phyloP scores from a whole-genome alignment of 208 protist genomes.

The Leishmania aethiopica region DNA sequence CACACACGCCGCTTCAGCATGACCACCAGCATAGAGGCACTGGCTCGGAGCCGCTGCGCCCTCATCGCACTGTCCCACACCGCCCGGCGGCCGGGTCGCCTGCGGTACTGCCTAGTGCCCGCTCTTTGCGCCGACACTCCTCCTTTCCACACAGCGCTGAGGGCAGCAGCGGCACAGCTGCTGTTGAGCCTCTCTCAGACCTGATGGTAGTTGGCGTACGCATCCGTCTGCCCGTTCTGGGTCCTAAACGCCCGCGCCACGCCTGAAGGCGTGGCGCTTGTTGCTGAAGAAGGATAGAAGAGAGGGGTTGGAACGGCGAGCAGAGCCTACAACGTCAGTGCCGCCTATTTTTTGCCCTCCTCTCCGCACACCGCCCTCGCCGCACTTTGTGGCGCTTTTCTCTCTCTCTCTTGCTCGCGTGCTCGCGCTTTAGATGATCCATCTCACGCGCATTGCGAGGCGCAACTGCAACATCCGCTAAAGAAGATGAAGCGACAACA shows the following conservation, averaged over 20 bases:
- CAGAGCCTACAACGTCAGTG: background rate
- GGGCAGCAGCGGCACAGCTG: background rate
- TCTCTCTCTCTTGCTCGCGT: slow-evolving; percentile 17
- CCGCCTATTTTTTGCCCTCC: background rate
- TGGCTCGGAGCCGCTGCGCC: background rate
- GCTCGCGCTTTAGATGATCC: background rate
- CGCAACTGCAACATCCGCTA: background rate
- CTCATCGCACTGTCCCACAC: background rate
- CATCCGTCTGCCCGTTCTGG: slow-evolving; percentile 22
- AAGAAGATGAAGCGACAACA: background rate
- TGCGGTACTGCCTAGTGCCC: background rate
- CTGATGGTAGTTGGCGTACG: slow-evolving; percentile 24
- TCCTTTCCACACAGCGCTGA: background rate
- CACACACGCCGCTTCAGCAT: background rate
- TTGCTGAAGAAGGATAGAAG: background rate
- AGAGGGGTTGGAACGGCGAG: background rate
- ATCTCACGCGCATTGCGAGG: background rate
- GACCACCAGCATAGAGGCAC: background rate
- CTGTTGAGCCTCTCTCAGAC: background rate
- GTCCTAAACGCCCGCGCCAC: background rate
- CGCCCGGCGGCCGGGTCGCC: background rate
- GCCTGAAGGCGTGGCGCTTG: background rate
- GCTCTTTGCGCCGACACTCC: background rate
- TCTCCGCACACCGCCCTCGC: background rate
- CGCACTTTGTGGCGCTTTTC: background rate